Base-by-base conservation (phyloP, 108 stramenopile species). In the Nitzschia putrida region DNA sequence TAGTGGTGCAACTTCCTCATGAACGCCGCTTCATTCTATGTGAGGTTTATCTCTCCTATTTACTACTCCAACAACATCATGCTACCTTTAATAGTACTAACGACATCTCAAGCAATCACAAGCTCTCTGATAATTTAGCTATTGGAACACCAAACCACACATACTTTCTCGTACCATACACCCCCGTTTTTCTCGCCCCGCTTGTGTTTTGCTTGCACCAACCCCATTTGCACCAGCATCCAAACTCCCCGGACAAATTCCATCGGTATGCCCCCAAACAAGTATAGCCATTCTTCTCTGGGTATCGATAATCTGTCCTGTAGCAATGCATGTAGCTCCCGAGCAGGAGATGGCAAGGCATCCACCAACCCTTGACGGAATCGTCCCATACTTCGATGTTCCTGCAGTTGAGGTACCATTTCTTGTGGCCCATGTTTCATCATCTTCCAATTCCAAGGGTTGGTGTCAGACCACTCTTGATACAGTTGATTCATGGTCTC, bases 211-310 rank as follows among this genome's bases (percentile, higher is more conserved):
- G 44, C 44, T 51, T 63, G 74, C 7, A 76, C 51, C 54, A 76
- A 51, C 43, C 74, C 74, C 7, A 29, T 39, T 22, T 56, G 13
- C 8, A 29, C 56, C 44, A 76, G 54, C 8, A 58, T 69, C 74
- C 74, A 76, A 7, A 76, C 60, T 7, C 74, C 74, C n/a, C 68
- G 55, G 23, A 45, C 40, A 56, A 76, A 76, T 23, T 76, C 74
- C 21, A 66, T 45, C 0, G 25, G 9, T 3, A 53, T 47, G 0
- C 74, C 74, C 37, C 66, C 74, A 56, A 76, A 76, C 9, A 53
- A 44, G 29, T 61, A 52, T n/a, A 61, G 59, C 74, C 74, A 76
- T 38, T 76, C 74, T 40, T 76, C 74, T 25, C 68, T 57, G 6
- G 38, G 34, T 6, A 76, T 55, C 18, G 67, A 69, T 8, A 68